Evolutionary conservation across 306 rosid genomes (phyloP).

Genomic region (Prunus dulcis): DNA sequence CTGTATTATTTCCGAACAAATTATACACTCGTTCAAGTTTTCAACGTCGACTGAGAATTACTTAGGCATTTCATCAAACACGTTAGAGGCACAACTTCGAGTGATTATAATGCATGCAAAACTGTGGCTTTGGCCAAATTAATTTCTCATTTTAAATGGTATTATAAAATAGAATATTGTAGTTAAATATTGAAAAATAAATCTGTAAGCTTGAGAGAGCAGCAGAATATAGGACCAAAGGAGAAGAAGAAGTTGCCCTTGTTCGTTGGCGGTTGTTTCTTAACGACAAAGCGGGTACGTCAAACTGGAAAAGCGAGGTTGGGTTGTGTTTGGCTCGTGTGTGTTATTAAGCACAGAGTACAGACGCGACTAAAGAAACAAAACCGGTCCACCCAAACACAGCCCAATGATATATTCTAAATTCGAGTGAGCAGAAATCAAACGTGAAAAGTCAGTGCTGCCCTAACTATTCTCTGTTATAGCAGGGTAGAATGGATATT

Average conservation of each 20-base stretch:
- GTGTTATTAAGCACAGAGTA: neutral
- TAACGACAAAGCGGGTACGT: neutral
- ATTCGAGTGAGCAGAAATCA: no score
- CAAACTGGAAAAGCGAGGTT: neutral
- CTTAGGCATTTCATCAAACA: conserved; percentile 33
- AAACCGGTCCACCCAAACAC: neutral
- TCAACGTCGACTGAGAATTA: neutral
- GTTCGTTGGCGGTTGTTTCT: conserved; percentile 4
- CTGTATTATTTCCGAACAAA: conserved; percentile 3
- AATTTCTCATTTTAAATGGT: neutral
- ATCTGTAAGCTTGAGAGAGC: neutral
- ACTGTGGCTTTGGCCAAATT: neutral
- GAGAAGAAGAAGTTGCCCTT: conserved; percentile 4
- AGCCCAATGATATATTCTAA: no score
- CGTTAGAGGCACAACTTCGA: neutral
- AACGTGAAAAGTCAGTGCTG: no score
- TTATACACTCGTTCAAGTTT: neutral
- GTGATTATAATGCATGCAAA: neutral
- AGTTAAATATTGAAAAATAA: neutral
- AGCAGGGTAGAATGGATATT: no score
- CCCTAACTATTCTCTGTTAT: no score
- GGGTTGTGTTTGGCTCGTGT: neutral
- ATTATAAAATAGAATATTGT: neutral
- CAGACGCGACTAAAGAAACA: neutral
- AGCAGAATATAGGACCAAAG: neutral